phyloP scores from a whole-genome alignment of 2,329 filamentous ascomycete species.

The Neonectria magnoliae region DNA sequence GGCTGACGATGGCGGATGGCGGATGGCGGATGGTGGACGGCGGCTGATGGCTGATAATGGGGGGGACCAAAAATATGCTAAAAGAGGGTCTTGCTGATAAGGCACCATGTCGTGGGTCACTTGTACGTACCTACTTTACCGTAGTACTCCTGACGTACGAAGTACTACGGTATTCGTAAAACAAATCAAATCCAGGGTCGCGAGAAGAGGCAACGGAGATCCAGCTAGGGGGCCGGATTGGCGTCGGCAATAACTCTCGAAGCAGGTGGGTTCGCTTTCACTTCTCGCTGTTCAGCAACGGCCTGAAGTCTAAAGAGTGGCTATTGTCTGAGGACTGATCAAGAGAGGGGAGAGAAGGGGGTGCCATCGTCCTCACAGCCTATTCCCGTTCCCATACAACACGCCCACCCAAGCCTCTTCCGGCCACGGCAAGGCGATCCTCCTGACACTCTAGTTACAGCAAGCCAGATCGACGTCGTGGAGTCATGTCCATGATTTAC shows the following conservation, averaged over 20 bases:
- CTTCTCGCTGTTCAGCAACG: not conserved
- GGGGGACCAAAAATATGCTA: conserved; percentile 33
- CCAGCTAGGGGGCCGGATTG: conserved; percentile 15
- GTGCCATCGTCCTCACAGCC: conserved; percentile 5
- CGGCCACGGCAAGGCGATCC: conserved; percentile 7
- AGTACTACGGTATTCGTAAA: not conserved
- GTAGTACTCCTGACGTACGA: not conserved
- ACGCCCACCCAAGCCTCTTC: conserved; percentile 11
- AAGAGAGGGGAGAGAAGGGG: conserved; percentile 21
- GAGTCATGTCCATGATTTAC: conserved; percentile 6
- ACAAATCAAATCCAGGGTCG: conserved; percentile 10
- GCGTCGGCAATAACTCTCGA: conserved; percentile 32
- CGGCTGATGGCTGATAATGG: conserved; percentile 12
- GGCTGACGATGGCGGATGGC: conserved; percentile 18
- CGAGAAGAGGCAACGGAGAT: conserved; percentile 7
- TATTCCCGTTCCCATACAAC: conserved; percentile 11
- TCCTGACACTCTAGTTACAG: conserved; percentile 10
- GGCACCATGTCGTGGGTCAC: conserved; percentile 33
- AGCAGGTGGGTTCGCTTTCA: conserved; percentile 7
- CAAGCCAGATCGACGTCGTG: conserved; percentile 11
- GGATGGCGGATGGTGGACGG: not conserved
- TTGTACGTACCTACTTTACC: not conserved
- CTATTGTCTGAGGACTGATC: conserved; percentile 8
- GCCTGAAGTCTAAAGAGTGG: conserved; percentile 17
- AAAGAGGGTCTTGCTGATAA: conserved; percentile 45